Evolutionary conservation across 2,329 filamentous ascomycete genomes (phyloP).

Genomic region (Falciphora oryzae): DNA sequence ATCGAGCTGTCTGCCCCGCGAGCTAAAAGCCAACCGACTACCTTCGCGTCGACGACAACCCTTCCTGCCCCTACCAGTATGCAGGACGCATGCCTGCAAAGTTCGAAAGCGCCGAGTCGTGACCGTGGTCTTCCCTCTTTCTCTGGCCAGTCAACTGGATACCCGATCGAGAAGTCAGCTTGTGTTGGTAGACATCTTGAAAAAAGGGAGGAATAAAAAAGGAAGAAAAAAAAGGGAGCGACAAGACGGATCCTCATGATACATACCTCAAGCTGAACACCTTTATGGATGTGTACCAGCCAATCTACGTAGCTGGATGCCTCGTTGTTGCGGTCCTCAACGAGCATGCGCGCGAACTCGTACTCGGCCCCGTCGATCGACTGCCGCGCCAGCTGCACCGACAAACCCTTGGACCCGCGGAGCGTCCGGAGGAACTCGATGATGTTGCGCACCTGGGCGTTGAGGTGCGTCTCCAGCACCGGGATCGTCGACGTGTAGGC

Average conservation of each 20-base stretch:
- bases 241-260: neutral
- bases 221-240: slow-evolving; percentile 5
- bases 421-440: slow-evolving; percentile 76
- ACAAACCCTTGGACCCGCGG: slow-evolving; percentile 80
- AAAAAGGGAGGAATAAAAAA: neutral
- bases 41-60: neutral
- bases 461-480: slow-evolving; percentile 83
- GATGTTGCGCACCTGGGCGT: slow-evolving; percentile 91
- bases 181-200: neutral
- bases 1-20: neutral
- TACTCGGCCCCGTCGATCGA: slow-evolving; percentile 93
- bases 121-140: slow-evolving; percentile 58
- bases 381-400: slow-evolving; percentile 85
- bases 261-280: slow-evolving; percentile 81
- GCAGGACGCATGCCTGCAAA: slow-evolving; percentile 37
- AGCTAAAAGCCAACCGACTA: neutral
- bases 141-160: slow-evolving; percentile 62
- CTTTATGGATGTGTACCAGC: slow-evolving; percentile 90
- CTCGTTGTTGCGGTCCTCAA: slow-evolving; percentile 96
- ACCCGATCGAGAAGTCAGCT: neutral
- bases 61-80: slow-evolving; percentile 22
- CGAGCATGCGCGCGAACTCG: slow-evolving; percentile 84
- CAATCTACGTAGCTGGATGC: slow-evolving; percentile 98
- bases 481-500: slow-evolving; percentile 76
- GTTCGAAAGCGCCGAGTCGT: slow-evolving; percentile 43